These are phyloP conservation scores for Atkinsonella hypoxylon DNA, from an alignment of 2,329 filamentous ascomycete genomes.

Conservation along the genomic window DNA sequence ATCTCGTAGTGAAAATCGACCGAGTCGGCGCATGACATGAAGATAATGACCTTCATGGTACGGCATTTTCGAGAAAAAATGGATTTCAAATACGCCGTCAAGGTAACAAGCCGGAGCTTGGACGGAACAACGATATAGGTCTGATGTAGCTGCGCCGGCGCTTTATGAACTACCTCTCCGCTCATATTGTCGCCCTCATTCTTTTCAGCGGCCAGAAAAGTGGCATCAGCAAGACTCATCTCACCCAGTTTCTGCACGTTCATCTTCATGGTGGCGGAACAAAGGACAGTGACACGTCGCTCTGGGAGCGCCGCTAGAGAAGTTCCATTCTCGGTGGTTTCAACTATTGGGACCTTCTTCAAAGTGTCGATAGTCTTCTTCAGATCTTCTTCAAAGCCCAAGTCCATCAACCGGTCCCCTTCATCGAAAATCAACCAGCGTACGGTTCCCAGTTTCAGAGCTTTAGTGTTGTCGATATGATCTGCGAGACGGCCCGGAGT, in stretches of 20 bases:
- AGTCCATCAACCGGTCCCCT: constrained; percentile 94
- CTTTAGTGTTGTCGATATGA: constrained; percentile 86
- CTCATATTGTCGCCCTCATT: constrained; percentile 32
- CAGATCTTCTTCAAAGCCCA: constrained; percentile 92
- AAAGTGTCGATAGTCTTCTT: constrained; percentile 75
- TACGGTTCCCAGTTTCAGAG: constrained; percentile 75
- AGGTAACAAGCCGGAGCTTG: constrained; percentile 80
- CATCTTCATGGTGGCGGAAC: constrained; percentile 96
- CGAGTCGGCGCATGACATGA: constrained; percentile 92
- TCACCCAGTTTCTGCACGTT: constrained; percentile 89
- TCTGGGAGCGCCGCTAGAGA: constrained; percentile 55
- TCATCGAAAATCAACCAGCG: constrained; percentile 93
- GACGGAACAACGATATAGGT: constrained; percentile 78
- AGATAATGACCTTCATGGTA: constrained; percentile 93
- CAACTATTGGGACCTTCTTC: constrained; percentile 48
- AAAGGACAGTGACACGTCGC: constrained; percentile 75
- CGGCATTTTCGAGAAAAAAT: constrained; percentile 80
- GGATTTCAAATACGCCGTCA: constrained; percentile 73
- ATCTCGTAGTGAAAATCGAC: constrained; percentile 94
- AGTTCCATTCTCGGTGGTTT: constrained; percentile 46
- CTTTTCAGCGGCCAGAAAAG: constrained; percentile 65
- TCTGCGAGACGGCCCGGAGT: constrained; percentile 86
- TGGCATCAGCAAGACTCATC: constrained; percentile 86
- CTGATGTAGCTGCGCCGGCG: constrained; percentile 88
- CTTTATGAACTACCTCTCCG: constrained; percentile 51